Evolutionary conservation across 192 early-diverging fungal species (phyloP), one percentile per base, ranked within the genome.

Genomic region (Diversispora eburnea): DNA sequence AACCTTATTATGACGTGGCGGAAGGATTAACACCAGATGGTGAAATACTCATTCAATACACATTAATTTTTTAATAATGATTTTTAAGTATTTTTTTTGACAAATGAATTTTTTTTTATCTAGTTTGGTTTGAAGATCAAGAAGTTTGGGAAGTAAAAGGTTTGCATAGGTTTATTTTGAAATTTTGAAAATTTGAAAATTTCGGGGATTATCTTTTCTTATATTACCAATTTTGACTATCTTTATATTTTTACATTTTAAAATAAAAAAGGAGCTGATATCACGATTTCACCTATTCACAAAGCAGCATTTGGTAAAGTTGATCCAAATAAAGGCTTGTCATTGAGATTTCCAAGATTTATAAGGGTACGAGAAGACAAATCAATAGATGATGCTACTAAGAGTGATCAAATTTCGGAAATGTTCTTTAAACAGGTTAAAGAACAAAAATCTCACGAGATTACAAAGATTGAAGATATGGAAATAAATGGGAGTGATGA

Each of bases 81-180:
- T n/a, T n/a, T 33, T 33, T 33, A 33, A 33, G 25, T 33, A 1
- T 33, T 33, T 33, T 33, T 33, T 33, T 33, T 33, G 39, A n/a
- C n/a, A n/a, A n/a, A n/a, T n/a, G n/a, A 67, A 4, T 46, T 64
- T 51, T 19, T n/a, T n/a, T n/a, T n/a, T n/a, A n/a, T n/a, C n/a
- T n/a, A n/a, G n/a, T n/a, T 15, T 13, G 19, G 22, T 22, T 63
- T 41, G 9, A 8, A 51, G 59, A 45, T 47, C 2, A 68, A 56
- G 76, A 90, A 77, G 94, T 96, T 4, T 96, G 93, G 92, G 94
- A 96, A 79, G 90, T 96, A 56, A 94, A 94, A 79, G 91, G 90
- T 77, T 66, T 13, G 22, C 56, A 47, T 43, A 45, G 25, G 25
- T 2, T 33, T 33, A 33, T 33, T 33, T 33, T 33, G 25, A n/a